Evolutionary conservation across 371 early-diverging fungal species (phyloP).

Genomic region (Saksenaea vasiformis): DNA sequence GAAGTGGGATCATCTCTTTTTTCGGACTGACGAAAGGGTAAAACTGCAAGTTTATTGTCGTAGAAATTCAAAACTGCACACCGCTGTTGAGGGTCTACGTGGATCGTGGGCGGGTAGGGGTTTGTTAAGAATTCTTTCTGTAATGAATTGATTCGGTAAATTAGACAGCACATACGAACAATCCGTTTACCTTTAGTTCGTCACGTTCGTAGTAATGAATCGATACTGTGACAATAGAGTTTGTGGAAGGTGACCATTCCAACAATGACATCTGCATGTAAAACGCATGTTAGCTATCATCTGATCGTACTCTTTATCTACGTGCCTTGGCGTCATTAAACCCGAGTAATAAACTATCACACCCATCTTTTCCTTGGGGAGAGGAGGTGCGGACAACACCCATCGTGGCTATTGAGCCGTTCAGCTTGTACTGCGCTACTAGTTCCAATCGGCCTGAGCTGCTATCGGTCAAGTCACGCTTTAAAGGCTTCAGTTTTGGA

Average conservation of each 20-base stretch:
- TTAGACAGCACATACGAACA: too few species aligned
- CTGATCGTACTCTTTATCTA: not conserved
- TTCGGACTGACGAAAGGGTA: slow-evolving; percentile 86
- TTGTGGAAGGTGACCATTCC: slow-evolving; percentile 79
- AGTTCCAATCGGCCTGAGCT: slow-evolving; percentile 76
- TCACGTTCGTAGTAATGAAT: slow-evolving; percentile 97
- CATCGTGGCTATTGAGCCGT: slow-evolving; percentile 82
- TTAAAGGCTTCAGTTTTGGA: slow-evolving; percentile 43
- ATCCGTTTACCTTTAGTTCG: slow-evolving; percentile 79
- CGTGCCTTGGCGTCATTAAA: slow-evolving; percentile 94
- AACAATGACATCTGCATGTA: slow-evolving; percentile 82
- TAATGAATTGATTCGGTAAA: not conserved
- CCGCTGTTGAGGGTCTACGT: slow-evolving; percentile 80
- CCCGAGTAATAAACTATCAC: slow-evolving; percentile 82
- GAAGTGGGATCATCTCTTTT: slow-evolving; percentile 30
- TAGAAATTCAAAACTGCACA: slow-evolving; percentile 89
- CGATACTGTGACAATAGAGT: slow-evolving; percentile 87
- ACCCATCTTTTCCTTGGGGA: slow-evolving; percentile 66
- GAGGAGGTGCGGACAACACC: slow-evolving; percentile 73
- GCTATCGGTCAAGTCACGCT: slow-evolving; percentile 23
- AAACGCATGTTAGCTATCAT: not conserved
- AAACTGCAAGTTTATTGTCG: slow-evolving; percentile 84
- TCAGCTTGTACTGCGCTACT: slow-evolving; percentile 71
- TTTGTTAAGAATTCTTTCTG: slow-evolving; percentile 69
- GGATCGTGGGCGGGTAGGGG: slow-evolving; percentile 63